A percentile compares a stretch with the other conserved stretches of the same genome.
Evolutionary conservation across 306 rosid genomes (phyloP).

Genomic region (Trichosanthes cucumerina): DNA sequence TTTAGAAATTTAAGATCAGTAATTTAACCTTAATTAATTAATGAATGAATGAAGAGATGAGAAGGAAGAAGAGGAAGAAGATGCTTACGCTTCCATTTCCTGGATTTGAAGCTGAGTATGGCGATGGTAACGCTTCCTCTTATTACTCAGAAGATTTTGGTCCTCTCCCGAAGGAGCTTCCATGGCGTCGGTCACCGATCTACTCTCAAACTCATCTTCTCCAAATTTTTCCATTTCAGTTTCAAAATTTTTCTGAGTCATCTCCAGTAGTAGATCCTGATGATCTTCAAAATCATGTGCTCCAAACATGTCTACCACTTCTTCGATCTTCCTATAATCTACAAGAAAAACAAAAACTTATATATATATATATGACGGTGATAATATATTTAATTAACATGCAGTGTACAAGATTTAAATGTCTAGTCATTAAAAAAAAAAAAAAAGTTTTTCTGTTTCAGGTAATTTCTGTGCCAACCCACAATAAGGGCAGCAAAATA

Average conservation of each 20-base stretch:
- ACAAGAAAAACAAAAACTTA: background rate
- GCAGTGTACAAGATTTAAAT: background rate
- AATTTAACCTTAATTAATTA: background rate
- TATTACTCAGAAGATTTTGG: conserved; percentile 8
- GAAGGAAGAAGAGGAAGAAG: background rate
- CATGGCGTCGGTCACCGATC: conserved; percentile 35
- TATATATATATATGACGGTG: background rate
- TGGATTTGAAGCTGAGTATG: conserved; percentile 47
- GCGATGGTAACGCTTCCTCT: conserved; percentile 49
- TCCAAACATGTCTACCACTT: background rate
- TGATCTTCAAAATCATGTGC: background rate
- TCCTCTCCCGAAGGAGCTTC: conserved; percentile 44
- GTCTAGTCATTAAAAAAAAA: background rate
- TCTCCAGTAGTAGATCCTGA: conserved; percentile 25
- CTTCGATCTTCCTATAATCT: background rate
- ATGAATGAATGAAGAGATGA: background rate
- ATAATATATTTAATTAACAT: background rate
- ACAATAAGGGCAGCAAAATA: background rate
- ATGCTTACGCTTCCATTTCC: conserved; percentile 59
- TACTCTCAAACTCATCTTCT: conserved; percentile 44
- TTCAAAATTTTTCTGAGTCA: conserved; percentile 62
- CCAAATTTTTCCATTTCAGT: conserved; percentile 40
- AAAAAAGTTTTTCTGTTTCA: background rate
- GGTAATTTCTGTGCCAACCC: background rate
- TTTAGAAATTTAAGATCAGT: too few relatives aligned